Evolutionary conservation across 176 grass and related monocot species (phyloP), one percentile per base, ranked within the genome.

Genomic region (Triticum dicoccoides): DNA sequence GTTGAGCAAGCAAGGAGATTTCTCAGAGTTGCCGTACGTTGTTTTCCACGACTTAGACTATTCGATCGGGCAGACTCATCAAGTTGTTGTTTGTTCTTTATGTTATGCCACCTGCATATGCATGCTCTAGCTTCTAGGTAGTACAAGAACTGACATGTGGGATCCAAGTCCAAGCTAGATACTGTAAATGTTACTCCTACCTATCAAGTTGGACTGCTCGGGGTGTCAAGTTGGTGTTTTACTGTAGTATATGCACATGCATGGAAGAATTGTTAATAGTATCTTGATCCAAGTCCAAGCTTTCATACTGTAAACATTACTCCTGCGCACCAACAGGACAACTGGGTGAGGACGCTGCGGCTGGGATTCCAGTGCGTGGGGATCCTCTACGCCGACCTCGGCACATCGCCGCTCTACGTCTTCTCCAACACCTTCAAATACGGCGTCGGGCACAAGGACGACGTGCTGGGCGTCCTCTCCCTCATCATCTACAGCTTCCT

Each of bases 311-410:
- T 75, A 12, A 51, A 76, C 30, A 8, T 32, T 75, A 59, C 56
- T 59, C 56, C 6, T 58, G 7, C 51, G 51, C 5, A 9, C 56
- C 56, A 3, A 5, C 79, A 93, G 88, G 88, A 90, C 41, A 79
- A 83, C 80, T 94, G 92, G 92, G 8, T 71, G 2, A 69, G 54
- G n/a, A 91, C 86, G 21, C 27, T 91, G 13, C 76, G 44, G 56
- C 82, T 94, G 49, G 92, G 87, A 3, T 95, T 92, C 84, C 93
- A 95, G 79, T 92, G 93, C 79, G 71, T 95, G 13, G 93, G 93
- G 1, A 89, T 95, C 62, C 78, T 95, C 3, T 88, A 92, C 33
- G 90, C 87, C 11, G 93, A 95, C 87, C 85, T 95, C 9, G 90
- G 93, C 7, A 95, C 90, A 0, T 92, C 93, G 35, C 87, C 93